A percentile compares a stretch with the other conserved stretches of the same genome.
Evolutionary conservation across 176 grass and related monocot genomes (phyloP).

Genomic region (Zea mays): DNA sequence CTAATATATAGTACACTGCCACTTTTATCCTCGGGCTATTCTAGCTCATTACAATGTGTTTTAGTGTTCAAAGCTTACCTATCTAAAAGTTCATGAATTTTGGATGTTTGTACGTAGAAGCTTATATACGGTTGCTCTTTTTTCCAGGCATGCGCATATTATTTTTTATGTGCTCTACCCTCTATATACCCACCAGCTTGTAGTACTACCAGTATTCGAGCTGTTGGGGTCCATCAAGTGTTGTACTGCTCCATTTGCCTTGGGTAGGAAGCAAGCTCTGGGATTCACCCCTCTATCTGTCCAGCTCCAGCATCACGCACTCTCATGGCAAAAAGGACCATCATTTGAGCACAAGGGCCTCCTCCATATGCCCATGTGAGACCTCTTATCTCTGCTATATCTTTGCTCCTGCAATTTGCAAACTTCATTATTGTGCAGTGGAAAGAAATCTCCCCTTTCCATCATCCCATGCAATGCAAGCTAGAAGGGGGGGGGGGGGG

Average conservation of each 20-base stretch:
- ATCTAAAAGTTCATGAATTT: not conserved
- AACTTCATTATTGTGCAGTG: constrained; percentile 48
- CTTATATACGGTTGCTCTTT: constrained; percentile 42
- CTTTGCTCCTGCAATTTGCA: constrained; percentile 52
- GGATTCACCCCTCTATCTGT: constrained; percentile 48
- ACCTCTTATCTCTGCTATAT: constrained; percentile 43
- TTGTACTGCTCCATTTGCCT: constrained; percentile 87
- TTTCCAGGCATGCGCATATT: constrained; percentile 53
- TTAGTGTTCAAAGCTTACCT: not conserved
- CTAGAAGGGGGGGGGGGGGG: too few species aligned
- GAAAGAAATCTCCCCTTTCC: constrained; percentile 49
- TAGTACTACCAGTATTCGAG: constrained; percentile 22
- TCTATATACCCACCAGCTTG: constrained; percentile 25
- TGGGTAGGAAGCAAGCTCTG: constrained; percentile 82
- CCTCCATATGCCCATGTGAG: constrained; percentile 76
- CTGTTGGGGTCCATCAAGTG: constrained; percentile 83
- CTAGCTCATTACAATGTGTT: not conserved
- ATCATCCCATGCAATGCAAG: constrained; percentile 47
- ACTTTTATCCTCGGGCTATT: not conserved
- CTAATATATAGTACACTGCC: not conserved
- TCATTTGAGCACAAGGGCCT: constrained; percentile 79
- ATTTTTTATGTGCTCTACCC: constrained; percentile 51
- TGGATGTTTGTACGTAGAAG: constrained; percentile 50
- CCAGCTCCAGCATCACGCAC: constrained; percentile 42
- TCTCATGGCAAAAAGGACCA: constrained; percentile 84